Percentiles rank a stretch among this genome's conserved stretches.
These are phyloP conservation scores for Penicillium nordicum DNA, from an alignment of 2,329 filamentous ascomycete genomes.

Conservation along the genomic window DNA sequence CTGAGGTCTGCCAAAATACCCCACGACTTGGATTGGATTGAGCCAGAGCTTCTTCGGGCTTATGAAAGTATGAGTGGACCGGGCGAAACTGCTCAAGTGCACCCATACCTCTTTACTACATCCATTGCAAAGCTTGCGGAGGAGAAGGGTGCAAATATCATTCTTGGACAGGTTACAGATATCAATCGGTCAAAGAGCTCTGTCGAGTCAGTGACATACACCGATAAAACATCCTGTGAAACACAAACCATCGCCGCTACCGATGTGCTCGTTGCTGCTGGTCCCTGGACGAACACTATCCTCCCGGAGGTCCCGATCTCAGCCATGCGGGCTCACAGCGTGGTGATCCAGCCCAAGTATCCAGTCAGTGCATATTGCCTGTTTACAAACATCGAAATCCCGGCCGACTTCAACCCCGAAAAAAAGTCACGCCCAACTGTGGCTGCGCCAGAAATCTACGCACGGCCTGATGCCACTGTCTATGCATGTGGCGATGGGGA, in stretches of 20 bases:
- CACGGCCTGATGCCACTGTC: constrained; percentile 80
- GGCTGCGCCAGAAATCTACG: constrained; percentile 89
- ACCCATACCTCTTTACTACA: constrained; percentile 86
- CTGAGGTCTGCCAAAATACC: constrained; percentile 64
- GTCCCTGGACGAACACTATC: constrained; percentile 58
- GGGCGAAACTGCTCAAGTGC: constrained; percentile 84
- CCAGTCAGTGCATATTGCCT: constrained; percentile 50
- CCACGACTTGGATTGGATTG: constrained; percentile 79
- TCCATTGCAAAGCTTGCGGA: constrained; percentile 73
- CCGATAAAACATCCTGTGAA: constrained; percentile 49
- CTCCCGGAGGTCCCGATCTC: constrained; percentile 56
- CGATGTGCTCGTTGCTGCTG: constrained; percentile 59
- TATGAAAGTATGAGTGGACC: constrained; percentile 84
- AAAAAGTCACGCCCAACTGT: constrained; percentile 55
- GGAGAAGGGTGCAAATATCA: constrained; percentile 65
- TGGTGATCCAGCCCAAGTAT: constrained; percentile 56
- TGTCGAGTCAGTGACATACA: constrained; percentile 63
- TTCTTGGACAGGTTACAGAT: constrained; percentile 64
- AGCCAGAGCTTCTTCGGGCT: constrained; percentile 59
- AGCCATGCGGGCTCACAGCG: constrained; percentile 60
- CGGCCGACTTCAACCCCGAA: constrained; percentile 54
- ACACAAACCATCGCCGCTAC: constrained; percentile 54
- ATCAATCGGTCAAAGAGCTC: constrained; percentile 56
- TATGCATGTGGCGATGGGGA: constrained; percentile 96
- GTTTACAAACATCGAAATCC: constrained; percentile 82